Percentiles rank a stretch among this genome's conserved stretches.
These are phyloP conservation scores for Elsinoe ampelina DNA, from an alignment of 2,329 filamentous ascomycete species.

Conservation along the genomic window DNA sequence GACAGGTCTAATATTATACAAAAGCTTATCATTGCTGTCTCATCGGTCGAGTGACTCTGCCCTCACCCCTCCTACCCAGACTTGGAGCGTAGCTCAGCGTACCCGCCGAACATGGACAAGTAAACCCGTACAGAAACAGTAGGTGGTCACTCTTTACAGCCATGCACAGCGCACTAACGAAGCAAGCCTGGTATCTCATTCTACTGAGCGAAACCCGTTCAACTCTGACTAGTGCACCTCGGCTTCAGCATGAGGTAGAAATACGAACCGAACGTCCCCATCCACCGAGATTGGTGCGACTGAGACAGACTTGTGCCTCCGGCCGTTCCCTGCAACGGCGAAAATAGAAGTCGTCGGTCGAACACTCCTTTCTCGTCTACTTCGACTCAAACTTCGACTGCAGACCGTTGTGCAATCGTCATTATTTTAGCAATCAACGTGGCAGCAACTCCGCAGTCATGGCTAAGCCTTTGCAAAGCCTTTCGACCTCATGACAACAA, in stretches of 20 bases:
- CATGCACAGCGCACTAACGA: neutral
- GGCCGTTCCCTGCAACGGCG: neutral
- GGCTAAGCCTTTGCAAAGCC: too few species aligned
- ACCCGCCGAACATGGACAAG: neutral
- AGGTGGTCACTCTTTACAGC: neutral
- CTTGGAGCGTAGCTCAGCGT: too few species aligned
- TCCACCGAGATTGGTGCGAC: neutral
- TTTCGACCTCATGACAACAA: too few species aligned
- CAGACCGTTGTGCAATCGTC: neutral
- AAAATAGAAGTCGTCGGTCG: slow-evolving; percentile 1
- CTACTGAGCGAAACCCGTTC: neutral
- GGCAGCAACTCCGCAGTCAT: neutral
- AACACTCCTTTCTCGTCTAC: neutral
- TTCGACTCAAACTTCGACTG: neutral
- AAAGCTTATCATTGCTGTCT: neutral
- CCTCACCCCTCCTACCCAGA: neutral
- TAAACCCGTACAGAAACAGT: neutral
- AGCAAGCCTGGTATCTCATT: neutral
- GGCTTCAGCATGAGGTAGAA: too few species aligned
- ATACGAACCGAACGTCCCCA: too few species aligned
- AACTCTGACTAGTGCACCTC: neutral
- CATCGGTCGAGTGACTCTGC: neutral
- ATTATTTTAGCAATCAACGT: neutral
- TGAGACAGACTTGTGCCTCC: neutral
- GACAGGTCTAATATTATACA: neutral